Evolutionary conservation across 1,284 basidiomycete genomes (phyloP), one percentile per base, ranked within the genome.

Genomic region (Phenoliferia sp.): DNA sequence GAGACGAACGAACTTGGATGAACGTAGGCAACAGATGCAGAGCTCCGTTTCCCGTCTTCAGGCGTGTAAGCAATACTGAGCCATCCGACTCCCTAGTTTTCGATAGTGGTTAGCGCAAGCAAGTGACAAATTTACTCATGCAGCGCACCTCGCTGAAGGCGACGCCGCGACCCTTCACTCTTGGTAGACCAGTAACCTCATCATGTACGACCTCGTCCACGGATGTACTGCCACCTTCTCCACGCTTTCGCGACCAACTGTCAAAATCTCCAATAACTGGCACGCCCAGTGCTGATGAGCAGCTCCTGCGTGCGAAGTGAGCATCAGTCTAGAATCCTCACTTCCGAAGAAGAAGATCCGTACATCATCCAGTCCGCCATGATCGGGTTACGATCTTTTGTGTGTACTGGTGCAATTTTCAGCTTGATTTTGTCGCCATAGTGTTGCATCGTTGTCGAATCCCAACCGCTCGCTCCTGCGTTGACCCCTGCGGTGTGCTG

Each of bases 371-470:
- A 61, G 31, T 61, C 59, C 5, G 59, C 59, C 59, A 61, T 61
- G 59, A 61, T 61, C n/a, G 59, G 44, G 44, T 61, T 61, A 32
- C 59, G 59, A 22, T 61, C 59, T 12, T 61, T 61, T 5, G 59
- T 61, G 59, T 61, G 59, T 2, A 61, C 59, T 17, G 59, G 59
- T 7, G 59, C 59, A 22, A 61, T 61, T 10, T 61, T 48, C 44
- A 26, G 28, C 59, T 61, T 61, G 59, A 61, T 48, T 3, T 31
- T 12, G 44, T 61, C 59, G 39, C 59, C 59, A 48, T 61, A 61
- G 44, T 61, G 59, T 48, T 61, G 59, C 59, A 61, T 61, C 16
- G 59, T 28, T 33, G 35, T 35, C 12, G 59, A 61, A 28, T 48
- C 44, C 59, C 59, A 61, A 12, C 59, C 59, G 1, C 31, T 61